Evolutionary conservation across 2,329 filamentous ascomycete genomes (phyloP).

Genomic region (Bertia moriformis): DNA sequence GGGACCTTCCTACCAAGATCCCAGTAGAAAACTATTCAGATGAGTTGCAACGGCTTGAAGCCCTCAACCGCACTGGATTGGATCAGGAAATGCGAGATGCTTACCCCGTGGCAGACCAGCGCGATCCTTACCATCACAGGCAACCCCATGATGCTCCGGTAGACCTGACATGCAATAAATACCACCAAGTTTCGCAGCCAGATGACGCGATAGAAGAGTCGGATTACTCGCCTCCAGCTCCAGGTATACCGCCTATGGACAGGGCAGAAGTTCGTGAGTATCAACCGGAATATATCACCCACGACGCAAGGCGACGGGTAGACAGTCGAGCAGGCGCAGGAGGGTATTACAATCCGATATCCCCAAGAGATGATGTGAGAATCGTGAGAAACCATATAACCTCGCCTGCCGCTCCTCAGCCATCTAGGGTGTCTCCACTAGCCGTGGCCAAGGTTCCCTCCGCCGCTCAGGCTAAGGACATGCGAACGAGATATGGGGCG

Average conservation of each 20-base stretch:
- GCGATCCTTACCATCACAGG: constrained; percentile 13
- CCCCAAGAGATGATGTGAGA: constrained; percentile 8
- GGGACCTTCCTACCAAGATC: too few relatives aligned
- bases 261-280: too few relatives aligned
- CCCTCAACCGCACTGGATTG: constrained; percentile 6
- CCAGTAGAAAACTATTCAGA: too few relatives aligned
- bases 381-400: constrained; percentile 55
- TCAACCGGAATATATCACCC: too few relatives aligned
- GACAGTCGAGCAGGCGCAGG: constrained; percentile 13
- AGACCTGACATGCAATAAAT: constrained; percentile 8
- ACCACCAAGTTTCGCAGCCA: too few relatives aligned
- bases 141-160: too few relatives aligned
- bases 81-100: constrained; percentile 19
- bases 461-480: constrained; percentile 13
- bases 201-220: constrained; percentile 21
- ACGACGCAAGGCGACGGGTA: too few relatives aligned
- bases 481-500: constrained; percentile 21
- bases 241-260: too few relatives aligned
- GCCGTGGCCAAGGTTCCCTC: constrained; percentile 24
- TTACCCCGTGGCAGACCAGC: constrained; percentile 19
- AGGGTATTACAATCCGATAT: constrained; percentile 11
- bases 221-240: constrained; percentile 29
- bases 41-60: constrained; percentile 6
- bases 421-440: constrained; percentile 52
- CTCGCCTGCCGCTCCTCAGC: constrained; percentile 61